Evolutionary conservation across 2,329 filamentous ascomycete species (phyloP).

Genomic region (Emmonsiellopsis sp.): DNA sequence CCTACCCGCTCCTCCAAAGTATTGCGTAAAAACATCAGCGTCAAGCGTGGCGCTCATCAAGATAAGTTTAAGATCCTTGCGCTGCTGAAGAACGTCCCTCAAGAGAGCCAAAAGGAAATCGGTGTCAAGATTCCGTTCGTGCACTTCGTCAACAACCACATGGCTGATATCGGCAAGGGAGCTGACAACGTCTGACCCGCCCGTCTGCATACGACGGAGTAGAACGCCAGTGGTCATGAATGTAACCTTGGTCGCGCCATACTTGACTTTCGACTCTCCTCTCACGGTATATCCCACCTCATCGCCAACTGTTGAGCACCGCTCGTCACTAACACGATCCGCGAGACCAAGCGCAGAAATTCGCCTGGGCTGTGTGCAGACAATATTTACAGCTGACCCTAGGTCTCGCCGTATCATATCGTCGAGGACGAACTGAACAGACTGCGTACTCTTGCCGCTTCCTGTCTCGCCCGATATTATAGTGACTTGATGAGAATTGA

Average conservation of each 20-base stretch:
- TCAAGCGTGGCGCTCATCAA: constrained; percentile 96
- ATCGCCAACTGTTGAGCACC: constrained; percentile 69
- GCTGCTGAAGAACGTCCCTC: constrained; percentile 65
- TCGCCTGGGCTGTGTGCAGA: constrained; percentile 89
- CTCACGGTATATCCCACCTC: constrained; percentile 90
- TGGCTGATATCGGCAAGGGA: constrained; percentile 87
- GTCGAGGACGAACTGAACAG: constrained; percentile 90
- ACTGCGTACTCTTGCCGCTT: constrained; percentile 93
- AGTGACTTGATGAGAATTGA: constrained; percentile 73
- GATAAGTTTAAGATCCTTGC: constrained; percentile 76
- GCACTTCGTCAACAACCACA: constrained; percentile 91
- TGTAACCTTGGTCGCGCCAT: constrained; percentile 71
- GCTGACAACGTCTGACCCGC: constrained; percentile 68
- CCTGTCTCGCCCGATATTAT: constrained; percentile 97
- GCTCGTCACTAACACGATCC: constrained; percentile 87
- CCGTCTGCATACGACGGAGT: constrained; percentile 81
- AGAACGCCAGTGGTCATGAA: constrained; percentile 95
- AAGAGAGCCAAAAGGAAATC: constrained; percentile 87
- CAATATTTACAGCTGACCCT: constrained; percentile 73
- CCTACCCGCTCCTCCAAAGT: constrained; percentile 62
- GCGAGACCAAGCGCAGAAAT: constrained; percentile 92
- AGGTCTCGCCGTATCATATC: constrained; percentile 71
- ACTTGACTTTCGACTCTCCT: constrained; percentile 70
- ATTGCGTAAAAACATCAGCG: constrained; percentile 71
- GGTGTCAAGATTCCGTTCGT: constrained; percentile 89